These are phyloP conservation scores for Cyclostephanos tholiformis DNA, from an alignment of 108 stramenopile species.

Conservation along the genomic window DNA sequence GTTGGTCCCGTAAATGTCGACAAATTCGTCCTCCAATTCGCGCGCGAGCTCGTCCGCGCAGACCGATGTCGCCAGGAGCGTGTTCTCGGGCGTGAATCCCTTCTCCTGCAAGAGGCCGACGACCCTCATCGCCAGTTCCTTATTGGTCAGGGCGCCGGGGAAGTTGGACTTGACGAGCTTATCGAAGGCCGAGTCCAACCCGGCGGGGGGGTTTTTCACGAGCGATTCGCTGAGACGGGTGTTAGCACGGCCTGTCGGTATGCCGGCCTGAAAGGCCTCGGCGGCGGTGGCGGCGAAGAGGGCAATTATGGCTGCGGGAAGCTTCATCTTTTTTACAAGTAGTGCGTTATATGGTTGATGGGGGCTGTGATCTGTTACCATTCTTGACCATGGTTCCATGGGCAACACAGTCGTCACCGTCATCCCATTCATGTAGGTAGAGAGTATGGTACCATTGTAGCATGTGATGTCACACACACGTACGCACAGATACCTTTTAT, in stretches of 20 bases:
- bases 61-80: constrained; percentile 25
- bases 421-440: no score
- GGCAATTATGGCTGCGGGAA: neutral
- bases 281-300: neutral
- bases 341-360: no score
- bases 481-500: no score
- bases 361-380: no score
- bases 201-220: neutral
- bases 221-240: neutral
- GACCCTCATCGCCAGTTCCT: constrained; percentile 12
- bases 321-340: constrained; percentile 6
- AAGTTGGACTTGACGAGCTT: constrained; percentile 14
- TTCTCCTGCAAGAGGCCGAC: constrained; percentile 7
- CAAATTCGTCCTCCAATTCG: constrained; percentile 51
- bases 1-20: constrained; percentile 46
- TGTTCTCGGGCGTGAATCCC: constrained; percentile 21
- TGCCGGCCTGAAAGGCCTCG: constrained; percentile 9
- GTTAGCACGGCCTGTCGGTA: neutral
- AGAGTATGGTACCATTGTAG: no score
- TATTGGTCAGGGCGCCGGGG: constrained; percentile 18
- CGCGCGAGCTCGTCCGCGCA: constrained; percentile 60
- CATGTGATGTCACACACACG: no score
- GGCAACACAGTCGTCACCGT: no score
- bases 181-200: neutral
- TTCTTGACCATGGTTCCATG: no score